These are phyloP conservation scores for Monosporozyma aerobia DNA, from an alignment of 805 yeast genomes.

Conservation along the genomic window DNA sequence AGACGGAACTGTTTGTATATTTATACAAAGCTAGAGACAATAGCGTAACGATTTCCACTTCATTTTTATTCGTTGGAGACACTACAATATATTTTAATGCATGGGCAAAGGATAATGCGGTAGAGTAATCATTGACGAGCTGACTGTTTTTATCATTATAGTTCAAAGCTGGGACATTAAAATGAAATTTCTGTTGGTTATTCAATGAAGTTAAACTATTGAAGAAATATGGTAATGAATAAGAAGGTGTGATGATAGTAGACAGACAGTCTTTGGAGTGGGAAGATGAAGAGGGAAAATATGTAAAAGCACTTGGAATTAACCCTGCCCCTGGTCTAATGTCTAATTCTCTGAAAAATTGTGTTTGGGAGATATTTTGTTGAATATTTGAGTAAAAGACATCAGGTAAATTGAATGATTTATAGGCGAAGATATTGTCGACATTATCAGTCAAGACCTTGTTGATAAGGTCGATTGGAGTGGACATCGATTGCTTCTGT, in stretches of 20 bases:
- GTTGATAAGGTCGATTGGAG: constrained; percentile 43
- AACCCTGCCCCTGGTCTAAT: constrained; percentile 79
- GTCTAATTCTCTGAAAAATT: constrained; percentile 37
- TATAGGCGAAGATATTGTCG: constrained; percentile 58
- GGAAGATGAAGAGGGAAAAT: constrained; percentile 49
- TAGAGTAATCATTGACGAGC: constrained; percentile 54
- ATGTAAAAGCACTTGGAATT: constrained; percentile 33
- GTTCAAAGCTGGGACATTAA: constrained; percentile 71
- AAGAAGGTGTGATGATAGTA: constrained; percentile 48
- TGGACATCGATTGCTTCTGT: constrained; percentile 43
- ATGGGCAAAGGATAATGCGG: constrained; percentile 54
- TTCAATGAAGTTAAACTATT: constrained; percentile 38
- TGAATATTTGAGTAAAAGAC: constrained; percentile 43
- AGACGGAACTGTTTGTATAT: constrained; percentile 26
- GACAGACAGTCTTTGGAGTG: constrained; percentile 22
- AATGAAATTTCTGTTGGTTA: constrained; percentile 45
- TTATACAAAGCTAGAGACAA: constrained; percentile 57
- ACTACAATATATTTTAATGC: constrained; percentile 57
- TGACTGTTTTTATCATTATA: constrained; percentile 43
- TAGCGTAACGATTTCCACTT: constrained; percentile 58
- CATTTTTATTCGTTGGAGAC: constrained; percentile 52
- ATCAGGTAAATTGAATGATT: constrained; percentile 52
- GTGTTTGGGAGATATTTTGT: constrained; percentile 46
- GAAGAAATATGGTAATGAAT: constrained; percentile 59
- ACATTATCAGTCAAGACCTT: constrained; percentile 45